A percentile compares a stretch with the other conserved stretches of the same genome.
These are phyloP conservation scores for Edaphochlamys debaryana DNA, from an alignment of 139 green algal genomes.

Conservation along the genomic window DNA sequence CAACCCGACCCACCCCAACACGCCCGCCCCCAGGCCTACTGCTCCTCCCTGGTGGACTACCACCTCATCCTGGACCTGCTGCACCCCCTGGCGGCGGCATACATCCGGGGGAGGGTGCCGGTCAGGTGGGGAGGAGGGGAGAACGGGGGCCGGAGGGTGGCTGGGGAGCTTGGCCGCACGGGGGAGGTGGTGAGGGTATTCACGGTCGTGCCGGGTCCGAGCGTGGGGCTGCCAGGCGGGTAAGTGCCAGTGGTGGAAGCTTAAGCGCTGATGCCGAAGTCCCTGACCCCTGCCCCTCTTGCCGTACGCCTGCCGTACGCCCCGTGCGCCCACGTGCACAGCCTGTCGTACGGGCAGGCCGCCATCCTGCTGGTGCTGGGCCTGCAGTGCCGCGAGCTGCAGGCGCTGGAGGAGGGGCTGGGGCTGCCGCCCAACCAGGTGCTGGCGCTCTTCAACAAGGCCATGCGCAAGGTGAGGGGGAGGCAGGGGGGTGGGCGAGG, in stretches of 20 bases:
- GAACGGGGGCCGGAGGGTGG: too few species aligned
- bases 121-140: too few species aligned
- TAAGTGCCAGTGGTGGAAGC: too few species aligned
- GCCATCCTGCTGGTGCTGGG: conserved; percentile 85
- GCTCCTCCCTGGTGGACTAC: conserved; percentile 95
- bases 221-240: too few species aligned
- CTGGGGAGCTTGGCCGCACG: too few species aligned
- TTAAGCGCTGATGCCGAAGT: too few species aligned
- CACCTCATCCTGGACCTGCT: conserved; percentile 93
- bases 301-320: too few species aligned
- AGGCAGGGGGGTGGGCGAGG: background rate
- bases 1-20: too few species aligned
- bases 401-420: conserved; percentile 70
- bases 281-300: too few species aligned
- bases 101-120: conserved; percentile 84
- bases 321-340: too few species aligned
- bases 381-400: conserved; percentile 77
- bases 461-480: conserved; percentile 73
- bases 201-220: too few species aligned
- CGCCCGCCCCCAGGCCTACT: conserved; percentile 90
- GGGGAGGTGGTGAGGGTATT: too few species aligned
- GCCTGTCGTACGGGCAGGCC: conserved; percentile 85
- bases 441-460: conserved; percentile 97
- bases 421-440: conserved; percentile 84
- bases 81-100: conserved; percentile 80